Evolutionary conservation across 179 eudicot genomes (phyloP).

Genomic region (Beta macrorhiza): DNA sequence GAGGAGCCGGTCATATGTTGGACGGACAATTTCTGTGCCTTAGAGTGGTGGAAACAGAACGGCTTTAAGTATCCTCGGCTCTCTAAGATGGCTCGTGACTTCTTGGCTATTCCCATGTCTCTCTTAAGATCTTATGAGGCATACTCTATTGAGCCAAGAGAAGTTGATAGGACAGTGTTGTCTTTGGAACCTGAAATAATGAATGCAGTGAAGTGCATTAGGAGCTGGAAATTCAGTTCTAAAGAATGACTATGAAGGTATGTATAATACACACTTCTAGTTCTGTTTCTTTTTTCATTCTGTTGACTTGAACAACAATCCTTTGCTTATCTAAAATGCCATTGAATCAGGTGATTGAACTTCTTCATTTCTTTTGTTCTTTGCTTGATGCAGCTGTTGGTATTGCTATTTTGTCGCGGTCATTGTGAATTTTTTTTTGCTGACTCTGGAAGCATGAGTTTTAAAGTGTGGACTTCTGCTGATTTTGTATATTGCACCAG

Average conservation of each 20-base stretch:
- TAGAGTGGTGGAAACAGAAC: slow-evolving; percentile 41
- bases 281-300: background rate
- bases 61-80: slow-evolving; percentile 36
- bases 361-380: background rate
- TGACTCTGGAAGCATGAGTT: too few species aligned
- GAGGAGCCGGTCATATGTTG: slow-evolving; percentile 36
- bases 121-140: slow-evolving; percentile 34
- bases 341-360: too few species aligned
- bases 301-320: background rate
- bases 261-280: background rate
- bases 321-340: too few species aligned
- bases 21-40: slow-evolving; percentile 26
- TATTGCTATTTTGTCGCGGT: background rate
- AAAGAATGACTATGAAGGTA: background rate
- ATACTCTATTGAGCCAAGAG: slow-evolving; percentile 25
- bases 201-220: slow-evolving; percentile 39
- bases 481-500: too few species aligned
- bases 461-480: too few species aligned
- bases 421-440: background rate
- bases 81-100: slow-evolving; percentile 41
- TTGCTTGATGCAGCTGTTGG: background rate
- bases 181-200: slow-evolving; percentile 19
- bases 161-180: slow-evolving; percentile 18
- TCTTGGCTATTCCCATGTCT: slow-evolving; percentile 37
- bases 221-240: slow-evolving; percentile 33